Evolutionary conservation across 306 rosid species (phyloP).

Genomic region (Acacia acuminata): DNA sequence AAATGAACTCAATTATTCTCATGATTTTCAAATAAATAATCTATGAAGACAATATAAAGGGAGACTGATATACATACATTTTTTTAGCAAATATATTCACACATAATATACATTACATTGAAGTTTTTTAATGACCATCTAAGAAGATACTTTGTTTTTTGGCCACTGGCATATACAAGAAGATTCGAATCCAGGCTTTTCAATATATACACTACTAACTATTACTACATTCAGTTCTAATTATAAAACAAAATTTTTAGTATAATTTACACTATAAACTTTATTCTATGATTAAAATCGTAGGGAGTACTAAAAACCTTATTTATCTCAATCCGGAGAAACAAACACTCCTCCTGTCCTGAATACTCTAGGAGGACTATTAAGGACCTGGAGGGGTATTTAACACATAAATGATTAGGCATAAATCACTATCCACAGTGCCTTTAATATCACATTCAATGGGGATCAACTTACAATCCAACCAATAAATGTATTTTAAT

Average conservation of each 20-base stretch:
- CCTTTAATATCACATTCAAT: neutral
- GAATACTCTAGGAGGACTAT: too few species aligned
- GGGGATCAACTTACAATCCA: conserved; percentile 19
- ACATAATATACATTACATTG: too few species aligned
- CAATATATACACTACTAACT: neutral
- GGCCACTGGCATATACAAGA: neutral
- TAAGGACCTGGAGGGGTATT: too few species aligned
- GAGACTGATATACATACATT: neutral
- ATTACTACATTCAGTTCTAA: too few species aligned
- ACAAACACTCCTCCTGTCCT: neutral
- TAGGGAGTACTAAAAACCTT: neutral
- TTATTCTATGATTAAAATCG: too few species aligned
- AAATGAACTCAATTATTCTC: neutral
- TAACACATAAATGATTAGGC: neutral
- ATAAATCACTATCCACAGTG: neutral
- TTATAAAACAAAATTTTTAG: too few species aligned
- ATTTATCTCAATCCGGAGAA: neutral
- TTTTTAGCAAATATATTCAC: too few species aligned
- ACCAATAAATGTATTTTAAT: conserved; percentile 14
- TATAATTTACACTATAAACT: too few species aligned
- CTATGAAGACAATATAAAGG: neutral
- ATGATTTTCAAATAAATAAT: neutral
- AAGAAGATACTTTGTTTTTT: neutral
- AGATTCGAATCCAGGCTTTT: neutral
- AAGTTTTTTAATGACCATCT: neutral